A percentile compares a stretch with the other conserved stretches of the same genome.
These are phyloP conservation scores for Podospora pseudopauciseta DNA, from an alignment of 495 filamentous ascomycete species.

Conservation along the genomic window DNA sequence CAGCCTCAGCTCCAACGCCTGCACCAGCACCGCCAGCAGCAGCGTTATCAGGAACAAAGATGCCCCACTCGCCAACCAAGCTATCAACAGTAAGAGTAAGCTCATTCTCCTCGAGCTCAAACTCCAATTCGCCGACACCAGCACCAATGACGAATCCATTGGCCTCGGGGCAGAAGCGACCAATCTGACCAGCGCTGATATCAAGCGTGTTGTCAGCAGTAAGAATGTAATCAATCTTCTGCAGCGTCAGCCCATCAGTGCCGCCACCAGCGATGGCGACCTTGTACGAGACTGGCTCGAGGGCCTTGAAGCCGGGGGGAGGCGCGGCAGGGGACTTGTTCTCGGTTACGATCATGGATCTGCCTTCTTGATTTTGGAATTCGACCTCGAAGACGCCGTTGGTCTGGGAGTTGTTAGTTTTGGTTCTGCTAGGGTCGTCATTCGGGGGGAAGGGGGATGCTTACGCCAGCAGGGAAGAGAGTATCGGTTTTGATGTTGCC, in stretches of 20 bases:
- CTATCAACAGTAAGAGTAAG: slow-evolving; percentile 32
- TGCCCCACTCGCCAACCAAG: slow-evolving; percentile 37
- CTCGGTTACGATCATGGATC: slow-evolving; percentile 34
- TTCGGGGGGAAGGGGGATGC: slow-evolving; percentile 3
- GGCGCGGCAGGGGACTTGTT: slow-evolving; percentile 33
- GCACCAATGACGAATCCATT: slow-evolving; percentile 35
- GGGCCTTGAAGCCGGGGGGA: slow-evolving; percentile 32
- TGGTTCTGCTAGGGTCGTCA: neutral
- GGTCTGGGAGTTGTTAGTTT: slow-evolving; percentile 17
- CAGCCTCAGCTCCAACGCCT: slow-evolving; percentile 16
- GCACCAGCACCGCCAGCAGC: slow-evolving; percentile 20
- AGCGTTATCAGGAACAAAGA: slow-evolving; percentile 34
- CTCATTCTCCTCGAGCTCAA: slow-evolving; percentile 46
- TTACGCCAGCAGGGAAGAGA: slow-evolving; percentile 28
- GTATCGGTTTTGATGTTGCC: slow-evolving; percentile 32
- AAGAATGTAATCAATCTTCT: slow-evolving; percentile 42
- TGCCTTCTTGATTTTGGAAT: slow-evolving; percentile 31
- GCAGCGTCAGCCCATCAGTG: slow-evolving; percentile 30
- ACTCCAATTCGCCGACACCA: slow-evolving; percentile 39
- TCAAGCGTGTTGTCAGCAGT: slow-evolving; percentile 31
- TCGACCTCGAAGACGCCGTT: slow-evolving; percentile 38
- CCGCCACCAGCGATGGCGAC: slow-evolving; percentile 34
- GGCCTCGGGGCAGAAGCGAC: slow-evolving; percentile 33
- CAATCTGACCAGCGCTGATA: slow-evolving; percentile 32
- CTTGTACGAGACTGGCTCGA: slow-evolving; percentile 36